Conservation (phyloP, 2,329 filamentous ascomycete genomes). For the Didymosphaeria variabile region DNA sequence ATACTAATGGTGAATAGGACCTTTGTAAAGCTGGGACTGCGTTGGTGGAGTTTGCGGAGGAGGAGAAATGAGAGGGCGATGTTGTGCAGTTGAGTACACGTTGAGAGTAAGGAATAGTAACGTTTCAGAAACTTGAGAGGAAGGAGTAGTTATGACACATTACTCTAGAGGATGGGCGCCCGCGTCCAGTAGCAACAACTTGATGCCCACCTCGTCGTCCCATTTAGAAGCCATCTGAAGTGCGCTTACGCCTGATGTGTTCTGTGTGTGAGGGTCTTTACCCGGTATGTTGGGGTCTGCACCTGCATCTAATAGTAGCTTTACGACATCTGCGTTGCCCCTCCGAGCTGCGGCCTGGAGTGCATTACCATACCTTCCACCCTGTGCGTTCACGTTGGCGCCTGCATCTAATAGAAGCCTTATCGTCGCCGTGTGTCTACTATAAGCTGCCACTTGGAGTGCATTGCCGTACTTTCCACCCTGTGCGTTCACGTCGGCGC, state of each 20-base stretch:
- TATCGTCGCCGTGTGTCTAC: background rate
- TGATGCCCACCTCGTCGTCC: no score
- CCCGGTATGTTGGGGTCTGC: background rate
- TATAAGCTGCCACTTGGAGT: background rate
- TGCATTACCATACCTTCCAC: background rate
- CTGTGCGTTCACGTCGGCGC: constrained; percentile 3
- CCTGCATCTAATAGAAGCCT: background rate
- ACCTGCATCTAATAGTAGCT: constrained; percentile 9
- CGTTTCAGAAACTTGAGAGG: no score
- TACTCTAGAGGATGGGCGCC: no score
- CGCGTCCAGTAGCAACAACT: no score
- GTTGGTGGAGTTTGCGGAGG: constrained; percentile 41
- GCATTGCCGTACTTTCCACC: constrained; percentile 7
- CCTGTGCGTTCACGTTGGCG: background rate
- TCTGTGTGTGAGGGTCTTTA: no score
- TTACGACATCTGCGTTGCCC: constrained; percentile 4
- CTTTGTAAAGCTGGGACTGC: constrained; percentile 58
- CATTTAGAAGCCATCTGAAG: no score
- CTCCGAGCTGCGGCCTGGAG: constrained; percentile 2
- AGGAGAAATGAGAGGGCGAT: background rate
- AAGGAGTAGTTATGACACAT: no score
- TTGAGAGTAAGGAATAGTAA: no score
- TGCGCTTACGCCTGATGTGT: no score
- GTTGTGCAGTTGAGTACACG: no score
- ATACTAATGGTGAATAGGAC: constrained; percentile 34